Evolutionary conservation across 352 stramenopile species (phyloP), one percentile per base, ranked within the genome.

Genomic region (Phytophthora crassamura): DNA sequence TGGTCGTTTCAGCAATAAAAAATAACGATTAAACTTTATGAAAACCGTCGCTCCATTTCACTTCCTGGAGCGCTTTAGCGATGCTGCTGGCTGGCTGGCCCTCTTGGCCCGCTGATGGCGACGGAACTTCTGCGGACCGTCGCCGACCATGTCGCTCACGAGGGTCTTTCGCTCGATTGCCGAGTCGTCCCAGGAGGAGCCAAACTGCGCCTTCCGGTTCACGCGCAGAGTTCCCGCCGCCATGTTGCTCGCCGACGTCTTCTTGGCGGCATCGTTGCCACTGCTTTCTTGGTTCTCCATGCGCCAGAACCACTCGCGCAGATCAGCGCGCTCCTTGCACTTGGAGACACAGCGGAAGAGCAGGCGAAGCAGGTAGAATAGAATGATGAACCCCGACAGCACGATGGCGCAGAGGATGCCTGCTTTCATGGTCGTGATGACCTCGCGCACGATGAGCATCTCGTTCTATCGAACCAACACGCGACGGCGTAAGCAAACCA

Each of bases 381-480:
- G 40, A 46, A 94, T 92, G 58, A 91, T 88, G 52, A 84, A 74
- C 3, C 72, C 77, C 11, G 86, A 94, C 6, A 94, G 52, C 11
- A 89, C 53, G 34, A 94, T 78, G 25, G 86, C 84, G 35, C 80
- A 90, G 7, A 94, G 59, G 46, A 94, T 94, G 14, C 78, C 84
- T 18, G 82, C 86, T 57, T 94, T 94, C 86, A 94, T 94, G 7
- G 86, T 92, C n/a, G 78, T 91, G 59, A 94, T 94, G 50, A 94
- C 82, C 53, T 91, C 79, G 9, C 84, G 85, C 16, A 94, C 78
- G 18, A 91, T 70, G 2, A 92, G 61, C 74, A 94, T 88, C 59
- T 94, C 83, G 48, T 88, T 89, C 86, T 92, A 46, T 34, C 15
- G 7, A 15, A 46, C 22, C 18, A 70, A 57, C 20, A 47, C 22